Percentiles rank a stretch among this genome's conserved stretches.
phyloP scores from a whole-genome alignment of 83 land plant genomes.

The Picea engelmannii region DNA sequence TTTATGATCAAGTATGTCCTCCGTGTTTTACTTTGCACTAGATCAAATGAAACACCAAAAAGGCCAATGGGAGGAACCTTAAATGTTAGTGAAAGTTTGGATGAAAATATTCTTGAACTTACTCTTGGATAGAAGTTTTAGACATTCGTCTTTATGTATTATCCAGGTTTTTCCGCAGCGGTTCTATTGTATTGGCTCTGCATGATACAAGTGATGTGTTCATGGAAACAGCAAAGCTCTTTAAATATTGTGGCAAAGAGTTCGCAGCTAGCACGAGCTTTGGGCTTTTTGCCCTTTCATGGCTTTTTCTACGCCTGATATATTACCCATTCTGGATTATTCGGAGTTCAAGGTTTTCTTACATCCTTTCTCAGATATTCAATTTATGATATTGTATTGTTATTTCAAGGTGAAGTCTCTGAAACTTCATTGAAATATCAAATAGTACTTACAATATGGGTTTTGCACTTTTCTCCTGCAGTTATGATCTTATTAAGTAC shows the following conservation, averaged over 20 bases:
- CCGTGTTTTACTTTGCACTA: too few species aligned
- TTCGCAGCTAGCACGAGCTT: constrained; percentile 71
- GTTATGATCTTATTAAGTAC: constrained; percentile 41
- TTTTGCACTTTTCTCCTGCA: constrained; percentile 31
- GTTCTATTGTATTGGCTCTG: constrained; percentile 75
- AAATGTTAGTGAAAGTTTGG: too few species aligned
- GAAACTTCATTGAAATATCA: neutral
- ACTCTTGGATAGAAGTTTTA: neutral
- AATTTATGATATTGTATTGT: neutral
- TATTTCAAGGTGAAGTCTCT: neutral
- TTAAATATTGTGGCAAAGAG: constrained; percentile 78
- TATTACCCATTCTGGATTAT: constrained; percentile 78
- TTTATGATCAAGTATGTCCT: too few species aligned
- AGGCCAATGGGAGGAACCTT: too few species aligned
- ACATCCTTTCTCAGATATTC: neutral
- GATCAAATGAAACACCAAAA: too few species aligned
- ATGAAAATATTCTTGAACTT: neutral
- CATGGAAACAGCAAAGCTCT: constrained; percentile 88
- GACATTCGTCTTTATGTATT: neutral
- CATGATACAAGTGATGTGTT: constrained; percentile 98
- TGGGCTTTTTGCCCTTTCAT: constrained; percentile 82
- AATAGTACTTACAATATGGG: too few species aligned
- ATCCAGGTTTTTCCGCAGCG: constrained; percentile 83
- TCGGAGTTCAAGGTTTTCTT: constrained; percentile 58
- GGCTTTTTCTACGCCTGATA: constrained; percentile 79